phyloP scores from a whole-genome alignment of 116 monocot species.

The Iris pallida region DNA sequence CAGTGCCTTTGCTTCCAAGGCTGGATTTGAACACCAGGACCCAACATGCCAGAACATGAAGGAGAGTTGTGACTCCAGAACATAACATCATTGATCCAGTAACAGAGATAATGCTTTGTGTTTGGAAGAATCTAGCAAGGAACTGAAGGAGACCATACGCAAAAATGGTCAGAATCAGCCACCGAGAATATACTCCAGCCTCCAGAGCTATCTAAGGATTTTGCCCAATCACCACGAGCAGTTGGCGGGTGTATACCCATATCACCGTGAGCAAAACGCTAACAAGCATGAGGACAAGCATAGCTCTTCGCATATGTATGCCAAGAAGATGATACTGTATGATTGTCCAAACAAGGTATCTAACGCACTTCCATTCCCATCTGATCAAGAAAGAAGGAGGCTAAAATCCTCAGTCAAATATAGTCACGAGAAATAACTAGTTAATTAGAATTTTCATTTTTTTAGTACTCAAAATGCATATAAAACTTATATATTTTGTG shows the following conservation, averaged over 20 bases:
- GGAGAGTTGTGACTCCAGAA: neutral
- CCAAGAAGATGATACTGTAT: neutral
- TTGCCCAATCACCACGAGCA: slow-evolving; percentile 4
- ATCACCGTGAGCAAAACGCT: neutral
- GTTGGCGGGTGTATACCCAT: neutral
- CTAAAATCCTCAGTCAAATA: no score
- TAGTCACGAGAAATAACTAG: no score
- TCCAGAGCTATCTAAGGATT: neutral
- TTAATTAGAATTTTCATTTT: no score
- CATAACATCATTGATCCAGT: slow-evolving; percentile 11
- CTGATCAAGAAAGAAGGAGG: no score
- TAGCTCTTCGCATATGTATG: slow-evolving; percentile 3
- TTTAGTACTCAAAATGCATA: no score
- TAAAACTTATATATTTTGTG: no score
- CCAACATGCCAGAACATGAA: slow-evolving; percentile 5
- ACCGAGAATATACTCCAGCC: neutral
- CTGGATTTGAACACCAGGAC: neutral
- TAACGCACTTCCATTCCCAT: slow-evolving; percentile 12
- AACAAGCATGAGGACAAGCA: neutral
- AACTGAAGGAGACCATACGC: slow-evolving; percentile 7
- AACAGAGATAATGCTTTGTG: neutral
- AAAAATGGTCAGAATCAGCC: slow-evolving; percentile 9
- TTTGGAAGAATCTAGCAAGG: slow-evolving; percentile 5
- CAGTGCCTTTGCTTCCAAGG: no score
- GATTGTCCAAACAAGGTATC: slow-evolving; percentile 12